Evolutionary conservation across 257 asterid genomes (phyloP), one percentile per base, ranked within the genome.

Genomic region (Lycium ferocissimum): DNA sequence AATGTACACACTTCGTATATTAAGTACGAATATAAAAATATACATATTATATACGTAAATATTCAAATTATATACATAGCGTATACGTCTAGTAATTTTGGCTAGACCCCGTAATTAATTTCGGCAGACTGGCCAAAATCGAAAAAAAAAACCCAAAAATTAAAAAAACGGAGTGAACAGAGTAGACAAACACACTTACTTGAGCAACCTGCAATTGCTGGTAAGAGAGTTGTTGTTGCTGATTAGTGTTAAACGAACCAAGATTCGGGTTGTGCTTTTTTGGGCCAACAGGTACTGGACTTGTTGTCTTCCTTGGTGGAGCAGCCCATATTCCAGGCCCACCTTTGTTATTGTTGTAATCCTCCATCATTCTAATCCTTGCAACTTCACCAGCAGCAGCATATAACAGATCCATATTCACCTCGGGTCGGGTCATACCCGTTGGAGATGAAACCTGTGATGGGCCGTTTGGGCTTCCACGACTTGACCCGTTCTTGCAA

Each of bases 401-500:
- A 33, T 62, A 76, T 12, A 84, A 67, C n/a, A 84, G 86, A 84
- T 84, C 83, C 83, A 66, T 43, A 4, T 83, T 47, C 20, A 57
- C 86, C 47, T 84, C 86, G 7, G 82, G 45, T 38, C 83, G 43
- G 66, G 51, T 51, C 69, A 82, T 75, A 3, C 62, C 89, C 40
- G 91, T 86, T 3, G 95, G 94, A 0, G 95, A 89, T 15, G 94
- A 85, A 33, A 89, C 91, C 63, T 83, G 86, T 2, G 93, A 90
- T 9, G 65, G 85, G 54, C 89, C 49, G 79, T 84, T 83, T 7
- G 94, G 92, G 59, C 92, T 91, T 75, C 90, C 89, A 17, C 91
- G 91, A 70, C 85, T 84, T 5, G 94, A 90, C 53, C 88, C 89
- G 51, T 85, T 89, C 54, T 89, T 89, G 91, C 88, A 88, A 26